Evolutionary conservation across 495 filamentous ascomycete species (phyloP).

Genomic region (Beverwykella pulmonaria): DNA sequence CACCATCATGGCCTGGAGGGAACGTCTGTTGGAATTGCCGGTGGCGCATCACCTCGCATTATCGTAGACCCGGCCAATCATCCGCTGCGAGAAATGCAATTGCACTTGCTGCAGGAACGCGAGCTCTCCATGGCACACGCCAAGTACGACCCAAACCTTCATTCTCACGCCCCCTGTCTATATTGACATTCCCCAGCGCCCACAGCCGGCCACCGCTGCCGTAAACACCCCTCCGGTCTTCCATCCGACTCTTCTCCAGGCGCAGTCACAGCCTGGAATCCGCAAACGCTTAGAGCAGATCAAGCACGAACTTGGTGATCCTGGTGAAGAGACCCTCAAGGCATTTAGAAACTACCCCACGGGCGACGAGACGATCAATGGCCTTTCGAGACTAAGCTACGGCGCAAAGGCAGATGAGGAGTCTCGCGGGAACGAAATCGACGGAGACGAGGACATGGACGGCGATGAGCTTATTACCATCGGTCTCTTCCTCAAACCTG

Average conservation of each 20-base stretch:
- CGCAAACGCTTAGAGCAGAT: constrained; percentile 45
- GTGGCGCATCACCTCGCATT: neutral
- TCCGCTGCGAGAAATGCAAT: neutral
- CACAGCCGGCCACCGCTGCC: neutral
- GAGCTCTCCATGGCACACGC: constrained; percentile 1
- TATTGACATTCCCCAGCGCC: neutral
- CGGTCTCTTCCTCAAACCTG: constrained; percentile 56
- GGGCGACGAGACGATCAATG: constrained; percentile 27
- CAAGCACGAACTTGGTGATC: constrained; percentile 43
- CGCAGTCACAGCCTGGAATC: constrained; percentile 24
- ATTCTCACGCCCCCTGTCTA: neutral
- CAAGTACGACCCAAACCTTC: neutral
- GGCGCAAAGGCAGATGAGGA: constrained; percentile 12
- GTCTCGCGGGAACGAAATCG: constrained; percentile 17
- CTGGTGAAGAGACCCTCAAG: constrained; percentile 29
- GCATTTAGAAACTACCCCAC: constrained; percentile 23
- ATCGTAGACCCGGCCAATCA: neutral
- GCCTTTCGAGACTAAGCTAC: constrained; percentile 30
- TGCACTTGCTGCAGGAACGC: neutral
- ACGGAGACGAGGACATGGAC: constrained; percentile 15
- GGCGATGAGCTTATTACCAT: constrained; percentile 27
- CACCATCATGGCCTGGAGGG: neutral
- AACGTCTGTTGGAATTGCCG: constrained; percentile 23
- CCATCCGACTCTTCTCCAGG: neutral
- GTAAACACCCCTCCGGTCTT: neutral